Conservation (phyloP, 352 stramenopile species). For the Thraustotheca clavata region DNA sequence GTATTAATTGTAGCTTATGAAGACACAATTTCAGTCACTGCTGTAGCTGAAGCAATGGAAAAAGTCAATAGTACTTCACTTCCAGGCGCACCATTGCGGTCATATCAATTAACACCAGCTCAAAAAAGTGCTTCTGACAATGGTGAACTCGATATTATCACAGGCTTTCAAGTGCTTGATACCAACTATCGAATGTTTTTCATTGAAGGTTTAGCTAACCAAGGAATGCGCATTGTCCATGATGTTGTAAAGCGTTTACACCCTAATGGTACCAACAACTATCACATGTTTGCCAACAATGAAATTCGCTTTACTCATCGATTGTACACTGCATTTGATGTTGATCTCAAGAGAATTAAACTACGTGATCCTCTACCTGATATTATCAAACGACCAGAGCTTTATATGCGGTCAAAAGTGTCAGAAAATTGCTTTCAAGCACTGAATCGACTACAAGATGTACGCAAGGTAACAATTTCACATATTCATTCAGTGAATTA, state of each 20-base stretch:
- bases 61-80: conserved; percentile 52
- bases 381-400: conserved; percentile 64
- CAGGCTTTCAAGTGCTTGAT: conserved; percentile 83
- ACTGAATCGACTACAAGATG: conserved; percentile 51
- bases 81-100: conserved; percentile 47
- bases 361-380: conserved; percentile 66
- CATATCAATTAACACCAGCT: conserved; percentile 60
- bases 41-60: conserved; percentile 49
- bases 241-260: conserved; percentile 29
- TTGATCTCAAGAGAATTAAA: conserved; percentile 87
- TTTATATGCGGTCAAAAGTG: conserved; percentile 87
- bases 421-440: conserved; percentile 71
- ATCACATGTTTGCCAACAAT: conserved; percentile 63
- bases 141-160: conserved; percentile 75
- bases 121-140: conserved; percentile 43
- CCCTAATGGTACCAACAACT: conserved; percentile 31
- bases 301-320: conserved; percentile 61
- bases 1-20: conserved; percentile 82
- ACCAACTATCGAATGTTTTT: conserved; percentile 76
- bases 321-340: conserved; percentile 79
- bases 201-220: conserved; percentile 67
- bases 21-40: conserved; percentile 38
- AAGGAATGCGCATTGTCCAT: conserved; percentile 44
- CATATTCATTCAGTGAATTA: background rate
- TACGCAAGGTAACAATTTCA: conserved; percentile 33